These are phyloP conservation scores for Gloeopeniophorella convolvens DNA, from an alignment of 768 basidiomycete species.

Conservation along the genomic window DNA sequence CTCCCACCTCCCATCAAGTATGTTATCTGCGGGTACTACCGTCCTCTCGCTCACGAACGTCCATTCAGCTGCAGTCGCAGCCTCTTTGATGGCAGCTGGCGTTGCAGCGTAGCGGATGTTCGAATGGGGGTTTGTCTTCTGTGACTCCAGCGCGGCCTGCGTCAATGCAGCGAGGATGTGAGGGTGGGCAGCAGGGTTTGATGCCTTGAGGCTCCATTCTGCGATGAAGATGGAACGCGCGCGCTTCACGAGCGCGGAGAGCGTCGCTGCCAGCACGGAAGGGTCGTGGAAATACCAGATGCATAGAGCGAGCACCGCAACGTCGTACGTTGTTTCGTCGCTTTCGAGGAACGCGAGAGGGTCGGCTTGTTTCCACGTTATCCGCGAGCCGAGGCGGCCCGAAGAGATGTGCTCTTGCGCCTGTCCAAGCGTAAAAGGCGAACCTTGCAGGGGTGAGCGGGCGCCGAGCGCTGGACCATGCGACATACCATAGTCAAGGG, in stretches of 20 bases:
- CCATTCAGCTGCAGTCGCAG: slow-evolving; percentile 25
- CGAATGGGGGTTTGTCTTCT: slow-evolving; percentile 24
- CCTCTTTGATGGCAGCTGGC: slow-evolving; percentile 27
- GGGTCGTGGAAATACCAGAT: slow-evolving; percentile 38
- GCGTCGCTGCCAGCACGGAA: slow-evolving; percentile 25
- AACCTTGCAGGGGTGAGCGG: slow-evolving; percentile 25
- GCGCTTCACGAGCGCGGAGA: slow-evolving; percentile 25
- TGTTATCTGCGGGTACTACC: slow-evolving; percentile 22
- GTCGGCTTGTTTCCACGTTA: slow-evolving; percentile 29
- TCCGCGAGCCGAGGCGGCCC: slow-evolving; percentile 29
- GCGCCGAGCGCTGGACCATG: no score
- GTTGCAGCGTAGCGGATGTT: slow-evolving; percentile 35
- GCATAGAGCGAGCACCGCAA: slow-evolving; percentile 32
- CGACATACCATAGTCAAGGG: slow-evolving; percentile 32
- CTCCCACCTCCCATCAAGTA: slow-evolving; percentile 36
- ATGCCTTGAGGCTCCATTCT: slow-evolving; percentile 30
- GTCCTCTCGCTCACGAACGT: slow-evolving; percentile 21
- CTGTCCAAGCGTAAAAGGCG: slow-evolving; percentile 33
- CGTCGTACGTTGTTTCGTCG: slow-evolving; percentile 25
- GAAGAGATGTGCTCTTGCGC: slow-evolving; percentile 31
- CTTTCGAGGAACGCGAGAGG: slow-evolving; percentile 27
- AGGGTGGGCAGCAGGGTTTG: slow-evolving; percentile 22
- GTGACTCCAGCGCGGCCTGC: slow-evolving; percentile 31
- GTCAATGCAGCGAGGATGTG: slow-evolving; percentile 34
- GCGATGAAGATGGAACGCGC: slow-evolving; percentile 29